phyloP scores from a whole-genome alignment of 768 basidiomycete species.

The Floccularia luteovirens region DNA sequence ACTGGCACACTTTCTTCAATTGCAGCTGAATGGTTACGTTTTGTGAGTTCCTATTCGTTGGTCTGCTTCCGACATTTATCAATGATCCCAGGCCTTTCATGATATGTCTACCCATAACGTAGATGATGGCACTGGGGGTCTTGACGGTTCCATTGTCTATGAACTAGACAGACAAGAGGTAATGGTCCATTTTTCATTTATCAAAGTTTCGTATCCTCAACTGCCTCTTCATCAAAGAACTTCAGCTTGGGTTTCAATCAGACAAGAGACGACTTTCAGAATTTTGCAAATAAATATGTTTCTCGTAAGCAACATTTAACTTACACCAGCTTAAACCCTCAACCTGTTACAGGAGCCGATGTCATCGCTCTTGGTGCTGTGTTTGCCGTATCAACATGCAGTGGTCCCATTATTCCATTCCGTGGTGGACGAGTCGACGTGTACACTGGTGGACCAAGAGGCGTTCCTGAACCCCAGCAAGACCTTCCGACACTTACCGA shows the following conservation, averaged over 20 bases:
- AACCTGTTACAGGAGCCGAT: slow-evolving; percentile 25
- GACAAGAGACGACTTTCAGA: slow-evolving; percentile 25
- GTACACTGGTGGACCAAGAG: slow-evolving; percentile 23
- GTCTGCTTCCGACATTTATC: neutral
- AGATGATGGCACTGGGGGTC: slow-evolving; percentile 26
- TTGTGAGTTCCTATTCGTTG: slow-evolving; percentile 16
- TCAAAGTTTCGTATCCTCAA: neutral
- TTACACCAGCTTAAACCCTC: slow-evolving; percentile 1
- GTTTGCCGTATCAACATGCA: slow-evolving; percentile 29
- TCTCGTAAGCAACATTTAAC: slow-evolving; percentile 19
- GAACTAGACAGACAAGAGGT: slow-evolving; percentile 29
- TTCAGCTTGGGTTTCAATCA: slow-evolving; percentile 27
- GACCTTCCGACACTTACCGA: slow-evolving; percentile 23
- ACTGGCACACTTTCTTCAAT: slow-evolving; percentile 21
- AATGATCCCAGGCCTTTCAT: slow-evolving; percentile 25
- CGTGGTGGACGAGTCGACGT: slow-evolving; percentile 36
- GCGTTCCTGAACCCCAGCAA: slow-evolving; percentile 34
- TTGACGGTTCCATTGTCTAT: slow-evolving; percentile 33
- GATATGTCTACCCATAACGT: slow-evolving; percentile 31
- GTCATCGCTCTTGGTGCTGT: slow-evolving; percentile 31
- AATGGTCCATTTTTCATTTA: neutral
- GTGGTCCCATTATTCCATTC: slow-evolving; percentile 34
- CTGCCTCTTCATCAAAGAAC: slow-evolving; percentile 19
- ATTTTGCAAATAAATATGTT: slow-evolving; percentile 29
- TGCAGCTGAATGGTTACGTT: slow-evolving; percentile 31